Percentiles rank a stretch among this genome's conserved stretches.
Conservation (phyloP, 1,284 basidiomycete genomes). For the Albatrellus sp. region DNA sequence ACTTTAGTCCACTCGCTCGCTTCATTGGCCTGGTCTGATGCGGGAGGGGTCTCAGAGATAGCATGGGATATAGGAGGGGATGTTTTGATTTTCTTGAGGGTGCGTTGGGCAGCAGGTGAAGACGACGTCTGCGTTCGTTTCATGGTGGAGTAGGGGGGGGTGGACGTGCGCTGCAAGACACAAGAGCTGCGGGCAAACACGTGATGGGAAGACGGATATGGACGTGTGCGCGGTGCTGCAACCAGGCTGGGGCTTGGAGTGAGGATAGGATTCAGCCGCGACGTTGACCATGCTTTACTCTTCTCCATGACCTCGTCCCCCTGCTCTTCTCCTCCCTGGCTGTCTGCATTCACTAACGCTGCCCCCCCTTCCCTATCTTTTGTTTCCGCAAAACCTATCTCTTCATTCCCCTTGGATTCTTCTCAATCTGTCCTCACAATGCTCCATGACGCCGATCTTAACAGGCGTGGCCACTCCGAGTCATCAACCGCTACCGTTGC, state of each 20-base stretch:
- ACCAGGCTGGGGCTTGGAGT: too few species aligned
- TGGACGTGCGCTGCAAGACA: too few species aligned
- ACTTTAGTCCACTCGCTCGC: constrained; percentile 57
- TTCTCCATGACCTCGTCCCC: constrained; percentile 9
- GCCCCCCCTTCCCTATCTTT: constrained; percentile 11
- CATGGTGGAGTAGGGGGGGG: constrained; percentile 18
- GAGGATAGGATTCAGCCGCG: too few species aligned
- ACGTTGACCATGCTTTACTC: neutral
- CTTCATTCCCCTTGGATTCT: constrained; percentile 4
- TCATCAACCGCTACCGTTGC: neutral
- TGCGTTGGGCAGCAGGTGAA: constrained; percentile 11
- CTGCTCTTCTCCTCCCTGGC: constrained; percentile 8
- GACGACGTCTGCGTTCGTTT: constrained; percentile 21
- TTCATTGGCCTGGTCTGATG: constrained; percentile 12
- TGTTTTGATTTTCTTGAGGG: constrained; percentile 22
- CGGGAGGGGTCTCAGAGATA: neutral
- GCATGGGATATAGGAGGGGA: constrained; percentile 12
- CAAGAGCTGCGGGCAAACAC: too few species aligned
- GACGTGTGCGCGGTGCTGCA: too few species aligned
- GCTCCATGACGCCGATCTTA: constrained; percentile 4
- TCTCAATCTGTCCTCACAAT: constrained; percentile 7
- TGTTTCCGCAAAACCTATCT: constrained; percentile 8
- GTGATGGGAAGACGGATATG: too few species aligned
- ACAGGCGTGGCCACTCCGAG: neutral
- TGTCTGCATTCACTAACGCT: constrained; percentile 4